Conservation (phyloP, 345 rosid species). For the Salix dunnii region DNA sequence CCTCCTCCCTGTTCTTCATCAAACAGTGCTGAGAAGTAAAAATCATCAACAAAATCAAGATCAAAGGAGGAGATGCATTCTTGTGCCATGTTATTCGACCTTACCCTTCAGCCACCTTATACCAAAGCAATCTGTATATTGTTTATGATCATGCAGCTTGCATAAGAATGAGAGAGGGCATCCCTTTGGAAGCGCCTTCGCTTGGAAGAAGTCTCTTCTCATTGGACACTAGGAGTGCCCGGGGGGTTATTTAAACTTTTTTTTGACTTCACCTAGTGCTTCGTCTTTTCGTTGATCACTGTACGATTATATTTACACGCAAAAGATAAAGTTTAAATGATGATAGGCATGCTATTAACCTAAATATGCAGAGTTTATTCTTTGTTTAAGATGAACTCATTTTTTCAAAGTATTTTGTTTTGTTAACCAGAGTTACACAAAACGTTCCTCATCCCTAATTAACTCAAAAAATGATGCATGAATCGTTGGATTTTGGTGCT, state of each 20-base stretch:
- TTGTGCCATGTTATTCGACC: background rate
- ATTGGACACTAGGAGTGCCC: background rate
- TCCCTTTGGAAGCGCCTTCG: background rate
- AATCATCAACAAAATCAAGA: constrained; percentile 30
- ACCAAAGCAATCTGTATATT: background rate
- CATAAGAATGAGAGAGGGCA: background rate
- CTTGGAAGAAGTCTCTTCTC: background rate
- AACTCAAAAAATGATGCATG: too few species aligned
- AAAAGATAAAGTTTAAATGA: too few species aligned
- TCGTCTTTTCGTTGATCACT: background rate
- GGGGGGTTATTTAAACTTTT: background rate
- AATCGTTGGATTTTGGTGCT: background rate
- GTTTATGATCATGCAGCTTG: background rate
- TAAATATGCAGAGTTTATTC: too few species aligned
- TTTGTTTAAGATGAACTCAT: too few species aligned
- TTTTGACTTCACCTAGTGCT: background rate
- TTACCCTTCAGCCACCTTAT: background rate
- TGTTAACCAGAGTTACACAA: too few species aligned
- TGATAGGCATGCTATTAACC: too few species aligned
- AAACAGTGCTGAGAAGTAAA: constrained; percentile 35
- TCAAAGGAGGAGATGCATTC: background rate
- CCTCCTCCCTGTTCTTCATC: constrained; percentile 22
- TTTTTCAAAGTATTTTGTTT: too few species aligned
- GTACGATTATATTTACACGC: too few species aligned
- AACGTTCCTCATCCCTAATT: too few species aligned